A percentile compares a stretch with the other conserved stretches of the same genome.
Evolutionary conservation across 2,329 filamentous ascomycete genomes (phyloP).

Genomic region (Cladosporium sp.): DNA sequence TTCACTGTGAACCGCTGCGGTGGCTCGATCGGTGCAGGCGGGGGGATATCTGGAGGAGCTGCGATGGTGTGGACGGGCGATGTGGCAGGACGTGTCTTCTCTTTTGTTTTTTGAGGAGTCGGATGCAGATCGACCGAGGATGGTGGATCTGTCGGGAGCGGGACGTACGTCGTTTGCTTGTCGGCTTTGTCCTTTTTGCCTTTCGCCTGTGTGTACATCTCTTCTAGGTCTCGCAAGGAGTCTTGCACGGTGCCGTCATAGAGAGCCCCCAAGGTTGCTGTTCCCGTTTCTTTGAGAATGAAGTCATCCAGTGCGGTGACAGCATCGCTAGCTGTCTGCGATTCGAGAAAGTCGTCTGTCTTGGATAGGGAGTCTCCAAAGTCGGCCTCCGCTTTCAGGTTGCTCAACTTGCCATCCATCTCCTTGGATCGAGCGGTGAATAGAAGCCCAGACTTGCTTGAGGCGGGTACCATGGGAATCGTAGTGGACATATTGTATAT

Average conservation of each 20-base stretch:
- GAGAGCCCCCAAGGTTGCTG: constrained; percentile 10
- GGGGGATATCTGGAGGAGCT: background rate
- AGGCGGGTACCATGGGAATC: constrained; percentile 11
- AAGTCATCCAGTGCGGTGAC: constrained; percentile 14
- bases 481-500: constrained; percentile 14
- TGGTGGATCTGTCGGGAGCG: background rate
- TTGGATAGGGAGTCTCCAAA: constrained; percentile 15
- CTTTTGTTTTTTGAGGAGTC: too few relatives aligned
- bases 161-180: background rate
- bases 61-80: background rate
- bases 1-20: constrained; percentile 12
- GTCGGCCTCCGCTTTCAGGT: constrained; percentile 13
- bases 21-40: background rate
- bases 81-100: background rate
- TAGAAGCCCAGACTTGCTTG: constrained; percentile 12
- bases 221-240: constrained; percentile 14
- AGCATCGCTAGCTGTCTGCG: constrained; percentile 5
- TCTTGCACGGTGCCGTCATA: constrained; percentile 14
- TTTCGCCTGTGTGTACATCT: constrained; percentile 9
- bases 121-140: too few relatives aligned
- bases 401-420: constrained; percentile 7
- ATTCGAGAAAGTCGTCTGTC: constrained; percentile 12
- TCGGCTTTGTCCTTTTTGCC: background rate
- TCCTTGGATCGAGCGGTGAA: constrained; percentile 9
- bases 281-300: constrained; percentile 8